These are phyloP conservation scores for Piloderma croceum DNA, from an alignment of 768 basidiomycete genomes.

Conservation along the genomic window DNA sequence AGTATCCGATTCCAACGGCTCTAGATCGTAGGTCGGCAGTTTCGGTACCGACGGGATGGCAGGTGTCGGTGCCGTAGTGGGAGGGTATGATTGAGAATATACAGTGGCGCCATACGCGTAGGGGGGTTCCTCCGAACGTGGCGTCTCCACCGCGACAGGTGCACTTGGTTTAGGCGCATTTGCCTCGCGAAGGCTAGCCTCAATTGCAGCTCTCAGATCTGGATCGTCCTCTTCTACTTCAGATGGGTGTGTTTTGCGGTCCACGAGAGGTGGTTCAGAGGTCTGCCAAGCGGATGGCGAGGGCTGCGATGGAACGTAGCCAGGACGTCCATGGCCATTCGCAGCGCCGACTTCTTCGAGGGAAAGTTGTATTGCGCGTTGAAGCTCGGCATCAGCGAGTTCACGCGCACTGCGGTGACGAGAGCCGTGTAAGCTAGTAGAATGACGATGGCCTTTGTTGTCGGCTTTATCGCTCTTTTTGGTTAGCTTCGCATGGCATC, in stretches of 20 bases:
- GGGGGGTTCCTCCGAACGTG: constrained; percentile 37
- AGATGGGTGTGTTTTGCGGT: constrained; percentile 47
- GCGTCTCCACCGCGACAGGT: constrained; percentile 54
- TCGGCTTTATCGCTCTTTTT: constrained; percentile 41
- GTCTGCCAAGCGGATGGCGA: constrained; percentile 48
- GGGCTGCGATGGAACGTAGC: constrained; percentile 66
- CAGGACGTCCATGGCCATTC: constrained; percentile 45
- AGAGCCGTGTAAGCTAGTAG: constrained; percentile 47
- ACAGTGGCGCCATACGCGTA: constrained; percentile 31
- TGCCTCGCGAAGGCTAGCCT: constrained; percentile 87
- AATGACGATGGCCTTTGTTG: constrained; percentile 50
- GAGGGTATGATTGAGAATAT: constrained; percentile 43
- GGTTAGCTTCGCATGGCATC: constrained; percentile 73
- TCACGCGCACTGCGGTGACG: constrained; percentile 56
- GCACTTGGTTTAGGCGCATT: constrained; percentile 75
- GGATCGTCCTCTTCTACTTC: constrained; percentile 70
- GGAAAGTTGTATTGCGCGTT: constrained; percentile 89
- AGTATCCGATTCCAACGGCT: constrained; percentile 74
- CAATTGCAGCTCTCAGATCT: constrained; percentile 89
- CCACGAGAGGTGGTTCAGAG: constrained; percentile 64
- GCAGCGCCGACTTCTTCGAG: constrained; percentile 66
- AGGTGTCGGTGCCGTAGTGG: constrained; percentile 30
- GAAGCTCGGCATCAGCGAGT: constrained; percentile 79
- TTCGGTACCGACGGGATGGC: constrained; percentile 43
- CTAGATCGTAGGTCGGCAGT: constrained; percentile 75